Evolutionary conservation across 1,139 yeast species (phyloP).

Genomic region (Taphrina communis): DNA sequence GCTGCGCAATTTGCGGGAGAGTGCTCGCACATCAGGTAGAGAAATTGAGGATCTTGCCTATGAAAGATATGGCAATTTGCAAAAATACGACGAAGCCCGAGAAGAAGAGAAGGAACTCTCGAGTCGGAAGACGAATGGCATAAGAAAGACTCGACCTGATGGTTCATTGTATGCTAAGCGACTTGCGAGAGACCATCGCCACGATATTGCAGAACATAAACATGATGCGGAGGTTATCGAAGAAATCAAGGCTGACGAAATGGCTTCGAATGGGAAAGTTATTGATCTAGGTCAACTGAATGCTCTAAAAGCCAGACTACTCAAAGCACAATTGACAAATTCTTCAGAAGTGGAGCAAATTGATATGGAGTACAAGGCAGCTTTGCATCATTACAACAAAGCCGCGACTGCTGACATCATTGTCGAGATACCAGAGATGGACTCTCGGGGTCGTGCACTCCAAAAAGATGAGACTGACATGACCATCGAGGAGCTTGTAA

Average conservation of each 20-base stretch:
- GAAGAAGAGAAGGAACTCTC: slow-evolving; percentile 51
- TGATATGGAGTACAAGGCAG: slow-evolving; percentile 50
- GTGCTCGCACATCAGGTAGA: slow-evolving; percentile 45
- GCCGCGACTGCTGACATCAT: slow-evolving; percentile 24
- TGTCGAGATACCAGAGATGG: slow-evolving; percentile 44
- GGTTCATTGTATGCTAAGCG: slow-evolving; percentile 44
- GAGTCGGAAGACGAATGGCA: slow-evolving; percentile 46
- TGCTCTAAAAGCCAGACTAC: slow-evolving; percentile 51
- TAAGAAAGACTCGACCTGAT: slow-evolving; percentile 40
- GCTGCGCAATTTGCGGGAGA: slow-evolving; percentile 45
- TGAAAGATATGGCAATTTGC: slow-evolving; percentile 49
- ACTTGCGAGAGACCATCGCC: slow-evolving; percentile 24
- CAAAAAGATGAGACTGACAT: slow-evolving; percentile 48
- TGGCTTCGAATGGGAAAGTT: slow-evolving; percentile 12
- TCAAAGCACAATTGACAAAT: slow-evolving; percentile 53
- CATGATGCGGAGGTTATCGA: slow-evolving; percentile 25
- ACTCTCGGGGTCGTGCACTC: slow-evolving; percentile 43
- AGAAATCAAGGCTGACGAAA: slow-evolving; percentile 34
- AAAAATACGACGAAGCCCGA: slow-evolving; percentile 49
- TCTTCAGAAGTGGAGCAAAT: slow-evolving; percentile 48
- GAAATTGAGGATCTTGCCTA: slow-evolving; percentile 48
- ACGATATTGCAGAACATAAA: slow-evolving; percentile 6
- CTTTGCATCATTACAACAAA: slow-evolving; percentile 36
- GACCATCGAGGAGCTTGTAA: slow-evolving; percentile 54
- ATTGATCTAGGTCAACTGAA: slow-evolving; percentile 38